phyloP scores from a whole-genome alignment of 768 basidiomycete species.

The Tylopilus vinaceipallidus region DNA sequence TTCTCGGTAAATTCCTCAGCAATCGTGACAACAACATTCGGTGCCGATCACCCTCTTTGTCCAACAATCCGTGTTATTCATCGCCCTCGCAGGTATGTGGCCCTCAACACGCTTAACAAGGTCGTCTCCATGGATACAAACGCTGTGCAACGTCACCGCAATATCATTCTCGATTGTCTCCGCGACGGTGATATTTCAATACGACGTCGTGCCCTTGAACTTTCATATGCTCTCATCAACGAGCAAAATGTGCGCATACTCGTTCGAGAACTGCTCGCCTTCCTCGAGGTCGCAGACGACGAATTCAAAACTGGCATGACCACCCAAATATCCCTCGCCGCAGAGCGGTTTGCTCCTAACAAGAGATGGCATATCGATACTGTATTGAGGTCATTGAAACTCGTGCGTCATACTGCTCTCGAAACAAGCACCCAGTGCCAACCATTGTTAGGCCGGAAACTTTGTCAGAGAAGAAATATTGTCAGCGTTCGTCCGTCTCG shows the following conservation, averaged over 20 bases:
- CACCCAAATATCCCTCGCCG: slow-evolving; percentile 93
- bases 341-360: slow-evolving; percentile 95
- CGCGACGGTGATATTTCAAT: slow-evolving; percentile 99
- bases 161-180: slow-evolving; percentile 97
- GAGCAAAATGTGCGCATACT: slow-evolving; percentile 91
- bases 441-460: slow-evolving; percentile 78
- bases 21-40: slow-evolving; percentile 99
- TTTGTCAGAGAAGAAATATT: slow-evolving; percentile 96
- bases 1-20: slow-evolving; percentile 95
- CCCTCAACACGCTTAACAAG: slow-evolving; percentile 96
- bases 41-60: slow-evolving; percentile 42
- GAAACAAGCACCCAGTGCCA: not conserved
- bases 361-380: slow-evolving; percentile 99
- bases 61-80: slow-evolving; percentile 4
- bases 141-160: slow-evolving; percentile 96
- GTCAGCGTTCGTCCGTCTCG: slow-evolving; percentile 92
- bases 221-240: slow-evolving; percentile 96
- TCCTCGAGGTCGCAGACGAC: slow-evolving; percentile 97
- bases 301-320: slow-evolving; percentile 99
- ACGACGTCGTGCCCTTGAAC: slow-evolving; percentile 90
- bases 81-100: slow-evolving; percentile 72
- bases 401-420: slow-evolving; percentile 53
- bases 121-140: slow-evolving; percentile 97
- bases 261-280: slow-evolving; percentile 88
- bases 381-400: slow-evolving; percentile 84